These are phyloP conservation scores for Cryphonectria nitschkei DNA, from an alignment of 2,329 filamentous ascomycete genomes.

Conservation along the genomic window DNA sequence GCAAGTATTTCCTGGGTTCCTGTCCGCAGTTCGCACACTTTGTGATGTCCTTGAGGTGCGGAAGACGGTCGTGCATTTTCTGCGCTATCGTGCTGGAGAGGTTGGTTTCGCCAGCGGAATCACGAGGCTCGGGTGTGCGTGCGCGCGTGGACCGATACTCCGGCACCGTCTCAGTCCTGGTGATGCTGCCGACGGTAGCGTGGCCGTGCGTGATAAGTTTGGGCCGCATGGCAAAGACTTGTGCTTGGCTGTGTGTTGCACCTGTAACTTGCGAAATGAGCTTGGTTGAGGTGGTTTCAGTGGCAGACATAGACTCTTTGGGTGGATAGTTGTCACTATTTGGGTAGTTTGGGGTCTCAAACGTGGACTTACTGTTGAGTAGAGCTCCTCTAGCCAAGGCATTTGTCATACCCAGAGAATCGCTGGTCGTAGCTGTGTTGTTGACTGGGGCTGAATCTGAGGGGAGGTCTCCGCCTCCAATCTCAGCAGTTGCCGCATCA, in stretches of 20 bases:
- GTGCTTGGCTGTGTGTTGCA: neutral
- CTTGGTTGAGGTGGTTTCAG: neutral
- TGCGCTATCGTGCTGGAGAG: neutral
- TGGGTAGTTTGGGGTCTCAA: no score
- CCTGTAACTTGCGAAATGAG: neutral
- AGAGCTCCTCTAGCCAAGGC: neutral
- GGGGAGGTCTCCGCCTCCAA: neutral
- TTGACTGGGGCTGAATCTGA: neutral
- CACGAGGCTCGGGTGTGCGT: neutral
- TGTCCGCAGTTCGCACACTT: conserved; percentile 16
- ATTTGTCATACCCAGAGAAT: no score
- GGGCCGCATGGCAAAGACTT: neutral
- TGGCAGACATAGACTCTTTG: neutral
- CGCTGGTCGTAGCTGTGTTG: neutral
- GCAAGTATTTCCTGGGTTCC: conserved; percentile 2
- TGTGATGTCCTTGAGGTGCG: neutral
- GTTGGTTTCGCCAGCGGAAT: neutral
- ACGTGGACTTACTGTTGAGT: no score
- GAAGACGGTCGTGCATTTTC: neutral
- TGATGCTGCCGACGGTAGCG: no score
- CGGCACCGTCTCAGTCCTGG: neutral
- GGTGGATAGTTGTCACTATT: no score
- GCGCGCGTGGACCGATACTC: neutral
- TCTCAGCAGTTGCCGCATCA: neutral
- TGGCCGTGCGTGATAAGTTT: neutral